Conservation (phyloP, 768 basidiomycete species). For the Cyclocybe aegerita region DNA sequence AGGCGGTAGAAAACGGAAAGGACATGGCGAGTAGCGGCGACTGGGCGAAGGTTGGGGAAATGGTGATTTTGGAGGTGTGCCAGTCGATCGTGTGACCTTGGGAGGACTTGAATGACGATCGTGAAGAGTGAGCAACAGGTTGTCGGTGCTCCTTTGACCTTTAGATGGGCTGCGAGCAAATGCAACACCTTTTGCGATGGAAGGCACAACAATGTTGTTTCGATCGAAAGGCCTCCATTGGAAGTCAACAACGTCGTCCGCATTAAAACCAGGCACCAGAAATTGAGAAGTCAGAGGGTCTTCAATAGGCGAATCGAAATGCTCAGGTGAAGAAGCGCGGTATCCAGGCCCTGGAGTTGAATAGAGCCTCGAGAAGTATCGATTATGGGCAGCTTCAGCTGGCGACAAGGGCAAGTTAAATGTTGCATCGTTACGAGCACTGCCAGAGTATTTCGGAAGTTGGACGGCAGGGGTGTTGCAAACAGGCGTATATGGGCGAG, state of each 20-base stretch:
- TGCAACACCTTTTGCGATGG: slow-evolving; percentile 11
- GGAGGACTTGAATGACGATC: neutral
- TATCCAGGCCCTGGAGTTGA: slow-evolving; percentile 51
- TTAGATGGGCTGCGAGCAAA: slow-evolving; percentile 5
- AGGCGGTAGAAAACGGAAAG: too few species aligned
- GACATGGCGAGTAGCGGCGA: too few species aligned
- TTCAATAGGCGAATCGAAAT: slow-evolving; percentile 54
- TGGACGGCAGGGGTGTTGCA: slow-evolving; percentile 4
- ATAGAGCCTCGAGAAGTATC: slow-evolving; percentile 27
- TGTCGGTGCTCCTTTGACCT: neutral
- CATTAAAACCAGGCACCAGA: slow-evolving; percentile 28
- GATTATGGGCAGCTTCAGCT: slow-evolving; percentile 9
- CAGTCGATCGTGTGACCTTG: too few species aligned
- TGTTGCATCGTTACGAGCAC: too few species aligned
- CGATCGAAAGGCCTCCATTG: slow-evolving; percentile 54
- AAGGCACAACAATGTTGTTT: slow-evolving; percentile 18
- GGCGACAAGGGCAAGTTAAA: neutral
- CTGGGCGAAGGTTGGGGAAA: too few species aligned
- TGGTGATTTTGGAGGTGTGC: neutral
- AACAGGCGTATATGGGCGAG: slow-evolving; percentile 6
- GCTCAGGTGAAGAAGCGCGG: slow-evolving; percentile 32
- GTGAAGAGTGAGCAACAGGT: neutral
- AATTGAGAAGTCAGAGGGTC: slow-evolving; percentile 43
- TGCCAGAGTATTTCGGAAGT: neutral
- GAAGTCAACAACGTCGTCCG: slow-evolving; percentile 50